Evolutionary conservation across 208 protist species (phyloP).

Genomic region (Crithidia brevicula): DNA sequence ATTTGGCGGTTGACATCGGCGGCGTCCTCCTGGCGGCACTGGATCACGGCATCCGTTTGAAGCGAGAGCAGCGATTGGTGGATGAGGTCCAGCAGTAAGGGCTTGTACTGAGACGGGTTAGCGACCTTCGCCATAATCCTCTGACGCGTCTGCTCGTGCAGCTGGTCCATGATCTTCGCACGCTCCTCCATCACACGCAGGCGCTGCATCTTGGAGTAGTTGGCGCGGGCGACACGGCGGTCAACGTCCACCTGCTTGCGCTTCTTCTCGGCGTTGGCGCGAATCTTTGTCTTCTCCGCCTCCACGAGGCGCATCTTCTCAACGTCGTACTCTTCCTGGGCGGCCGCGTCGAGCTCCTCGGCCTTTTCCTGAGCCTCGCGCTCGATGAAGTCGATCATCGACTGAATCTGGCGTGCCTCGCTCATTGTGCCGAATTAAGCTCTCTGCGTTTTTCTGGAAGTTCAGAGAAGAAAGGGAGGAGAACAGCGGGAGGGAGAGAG

Average conservation of each 20-base stretch:
- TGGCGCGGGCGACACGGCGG: slow-evolving; percentile 80
- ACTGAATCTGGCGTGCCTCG: slow-evolving; percentile 91
- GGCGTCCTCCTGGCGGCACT: slow-evolving; percentile 79
- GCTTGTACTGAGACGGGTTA: slow-evolving; percentile 65
- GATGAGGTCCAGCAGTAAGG: slow-evolving; percentile 68
- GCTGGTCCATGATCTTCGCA: slow-evolving; percentile 72
- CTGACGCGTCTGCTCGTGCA: slow-evolving; percentile 74
- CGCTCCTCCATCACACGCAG: slow-evolving; percentile 86
- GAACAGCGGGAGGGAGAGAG: neutral
- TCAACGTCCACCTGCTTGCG: slow-evolving; percentile 88
- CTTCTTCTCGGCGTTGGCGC: slow-evolving; percentile 71
- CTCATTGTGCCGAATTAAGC: slow-evolving; percentile 64
- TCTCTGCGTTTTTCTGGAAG: too few relatives aligned
- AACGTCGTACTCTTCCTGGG: slow-evolving; percentile 91
- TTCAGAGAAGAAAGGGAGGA: slow-evolving; percentile 11
- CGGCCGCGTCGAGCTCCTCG: slow-evolving; percentile 86
- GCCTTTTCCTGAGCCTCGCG: slow-evolving; percentile 92
- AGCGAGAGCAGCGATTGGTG: slow-evolving; percentile 81
- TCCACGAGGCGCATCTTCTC: slow-evolving; percentile 91
- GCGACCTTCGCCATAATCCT: slow-evolving; percentile 59
- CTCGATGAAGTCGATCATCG: slow-evolving; percentile 95
- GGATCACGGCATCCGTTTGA: slow-evolving; percentile 70
- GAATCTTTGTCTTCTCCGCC: slow-evolving; percentile 86
- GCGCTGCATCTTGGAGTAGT: slow-evolving; percentile 85
- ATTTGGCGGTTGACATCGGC: slow-evolving; percentile 47